Evolutionary conservation across 2,329 filamentous ascomycete genomes (phyloP).

Genomic region (Verticillium isaacii): DNA sequence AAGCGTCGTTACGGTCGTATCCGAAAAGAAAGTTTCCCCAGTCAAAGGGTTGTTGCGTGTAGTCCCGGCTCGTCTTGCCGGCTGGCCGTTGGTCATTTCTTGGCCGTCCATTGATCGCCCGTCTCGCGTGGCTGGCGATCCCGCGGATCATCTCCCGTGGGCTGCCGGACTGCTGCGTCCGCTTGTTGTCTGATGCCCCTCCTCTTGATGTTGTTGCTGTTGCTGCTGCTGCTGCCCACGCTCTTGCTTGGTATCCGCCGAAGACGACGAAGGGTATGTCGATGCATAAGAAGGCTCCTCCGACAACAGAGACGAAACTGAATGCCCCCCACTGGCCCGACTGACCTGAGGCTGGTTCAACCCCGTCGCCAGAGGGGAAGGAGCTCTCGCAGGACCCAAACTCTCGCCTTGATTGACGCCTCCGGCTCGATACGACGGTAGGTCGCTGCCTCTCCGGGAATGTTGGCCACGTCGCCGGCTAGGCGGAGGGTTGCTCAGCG

Average conservation of each 20-base stretch:
- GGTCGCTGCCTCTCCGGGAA: slow-evolving; percentile 60
- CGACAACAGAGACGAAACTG: slow-evolving; percentile 39
- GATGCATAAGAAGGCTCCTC: slow-evolving; percentile 23
- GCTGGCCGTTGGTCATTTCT: neutral
- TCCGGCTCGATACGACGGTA: slow-evolving; percentile 43
- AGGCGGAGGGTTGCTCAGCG: neutral
- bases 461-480: slow-evolving; percentile 51
- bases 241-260: neutral
- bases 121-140: neutral
- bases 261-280: neutral
- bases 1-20: neutral
- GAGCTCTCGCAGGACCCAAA: slow-evolving; percentile 26
- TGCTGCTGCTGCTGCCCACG: neutral
- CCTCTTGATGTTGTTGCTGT: neutral
- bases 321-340: slow-evolving; percentile 21
- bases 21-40: neutral
- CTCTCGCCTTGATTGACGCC: slow-evolving; percentile 31
- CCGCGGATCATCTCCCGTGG: neutral
- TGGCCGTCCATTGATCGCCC: neutral
- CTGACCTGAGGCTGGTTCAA: slow-evolving; percentile 17
- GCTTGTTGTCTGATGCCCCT: neutral
- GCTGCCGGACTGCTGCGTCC: neutral
- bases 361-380: slow-evolving; percentile 28
- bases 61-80: neutral
- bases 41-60: neutral